A percentile compares a stretch with the other conserved stretches of the same genome.
phyloP scores from a whole-genome alignment of 495 filamentous ascomycete genomes.

The Penicillium pancosmium region DNA sequence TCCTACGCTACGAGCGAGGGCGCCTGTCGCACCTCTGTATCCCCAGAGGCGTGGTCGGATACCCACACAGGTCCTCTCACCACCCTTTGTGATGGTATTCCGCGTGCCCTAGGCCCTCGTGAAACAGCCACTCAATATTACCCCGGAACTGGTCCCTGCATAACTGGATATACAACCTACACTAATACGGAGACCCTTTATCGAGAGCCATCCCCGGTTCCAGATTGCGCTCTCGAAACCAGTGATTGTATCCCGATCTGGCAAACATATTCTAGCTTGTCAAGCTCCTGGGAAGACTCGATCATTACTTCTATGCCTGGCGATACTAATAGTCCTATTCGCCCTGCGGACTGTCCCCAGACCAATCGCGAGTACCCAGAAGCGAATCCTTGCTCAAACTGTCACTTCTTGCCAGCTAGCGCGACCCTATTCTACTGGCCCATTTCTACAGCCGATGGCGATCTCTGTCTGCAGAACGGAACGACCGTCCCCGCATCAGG shows the following conservation, averaged over 20 bases:
- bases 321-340: slow-evolving; percentile 28
- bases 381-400: slow-evolving; percentile 23
- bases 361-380: slow-evolving; percentile 18
- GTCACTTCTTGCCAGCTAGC: slow-evolving; percentile 29
- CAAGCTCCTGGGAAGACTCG: slow-evolving; percentile 12
- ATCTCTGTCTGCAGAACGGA: slow-evolving; percentile 28
- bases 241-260: slow-evolving; percentile 30
- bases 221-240: slow-evolving; percentile 17
- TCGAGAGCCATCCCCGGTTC: slow-evolving; percentile 14
- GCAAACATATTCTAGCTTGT: slow-evolving; percentile 22
- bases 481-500: slow-evolving; percentile 24
- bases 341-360: slow-evolving; percentile 17
- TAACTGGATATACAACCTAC: slow-evolving; percentile 7
- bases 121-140: slow-evolving; percentile 21
- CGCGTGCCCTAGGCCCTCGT: slow-evolving; percentile 26
- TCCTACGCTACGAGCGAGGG: slow-evolving; percentile 23
- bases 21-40: slow-evolving; percentile 15
- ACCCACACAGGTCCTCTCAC: slow-evolving; percentile 28
- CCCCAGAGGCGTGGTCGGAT: slow-evolving; percentile 7
- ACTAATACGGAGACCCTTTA: slow-evolving; percentile 17
- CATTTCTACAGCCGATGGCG: slow-evolving; percentile 24
- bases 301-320: slow-evolving; percentile 14
- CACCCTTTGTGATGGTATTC: slow-evolving; percentile 25
- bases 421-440: slow-evolving; percentile 38
- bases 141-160: slow-evolving; percentile 27